A percentile compares a stretch with the other conserved stretches of the same genome.
Evolutionary conservation across 768 basidiomycete genomes (phyloP).

Genomic region (Lactifluus volemus): DNA sequence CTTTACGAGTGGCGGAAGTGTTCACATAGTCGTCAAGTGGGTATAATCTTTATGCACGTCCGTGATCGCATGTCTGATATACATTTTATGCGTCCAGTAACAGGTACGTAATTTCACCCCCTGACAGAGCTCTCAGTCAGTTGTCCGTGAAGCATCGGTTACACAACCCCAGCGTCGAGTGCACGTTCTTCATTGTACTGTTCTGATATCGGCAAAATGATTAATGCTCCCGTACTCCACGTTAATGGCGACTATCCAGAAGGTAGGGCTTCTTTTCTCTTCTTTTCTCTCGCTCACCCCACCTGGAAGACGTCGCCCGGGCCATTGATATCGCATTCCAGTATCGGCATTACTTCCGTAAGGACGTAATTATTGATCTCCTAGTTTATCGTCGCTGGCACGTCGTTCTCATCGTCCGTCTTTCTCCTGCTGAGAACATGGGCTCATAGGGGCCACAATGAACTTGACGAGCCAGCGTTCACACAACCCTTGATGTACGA

Average conservation of each 20-base stretch:
- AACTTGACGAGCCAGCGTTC: constrained; percentile 78
- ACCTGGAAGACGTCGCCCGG: constrained; percentile 58
- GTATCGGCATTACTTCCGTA: constrained; percentile 80
- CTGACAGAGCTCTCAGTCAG: neutral
- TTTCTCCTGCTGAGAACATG: neutral
- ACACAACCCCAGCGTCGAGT: constrained; percentile 80
- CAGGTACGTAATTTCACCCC: constrained; percentile 20
- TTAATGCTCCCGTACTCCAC: constrained; percentile 80
- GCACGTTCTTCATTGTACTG: constrained; percentile 85
- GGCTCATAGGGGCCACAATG: constrained; percentile 67
- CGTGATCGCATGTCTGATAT: constrained; percentile 1
- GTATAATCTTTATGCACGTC: constrained; percentile 23
- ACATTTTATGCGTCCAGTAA: constrained; percentile 21
- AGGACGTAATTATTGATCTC: constrained; percentile 85
- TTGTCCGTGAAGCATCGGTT: constrained; percentile 61
- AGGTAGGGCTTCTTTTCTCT: constrained; percentile 32
- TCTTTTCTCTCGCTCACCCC: neutral
- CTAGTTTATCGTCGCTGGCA: constrained; percentile 83
- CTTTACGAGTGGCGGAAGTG: constrained; percentile 83
- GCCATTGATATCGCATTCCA: constrained; percentile 85
- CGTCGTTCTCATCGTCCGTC: constrained; percentile 15
- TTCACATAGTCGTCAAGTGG: constrained; percentile 88
- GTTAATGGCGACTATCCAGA: constrained; percentile 91
- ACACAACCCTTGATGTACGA: constrained; percentile 91
- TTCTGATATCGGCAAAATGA: constrained; percentile 84